A percentile compares a stretch with the other conserved stretches of the same genome.
Evolutionary conservation across 192 early-diverging fungal species (phyloP).

Genomic region (Helicostylum pulchrum): DNA sequence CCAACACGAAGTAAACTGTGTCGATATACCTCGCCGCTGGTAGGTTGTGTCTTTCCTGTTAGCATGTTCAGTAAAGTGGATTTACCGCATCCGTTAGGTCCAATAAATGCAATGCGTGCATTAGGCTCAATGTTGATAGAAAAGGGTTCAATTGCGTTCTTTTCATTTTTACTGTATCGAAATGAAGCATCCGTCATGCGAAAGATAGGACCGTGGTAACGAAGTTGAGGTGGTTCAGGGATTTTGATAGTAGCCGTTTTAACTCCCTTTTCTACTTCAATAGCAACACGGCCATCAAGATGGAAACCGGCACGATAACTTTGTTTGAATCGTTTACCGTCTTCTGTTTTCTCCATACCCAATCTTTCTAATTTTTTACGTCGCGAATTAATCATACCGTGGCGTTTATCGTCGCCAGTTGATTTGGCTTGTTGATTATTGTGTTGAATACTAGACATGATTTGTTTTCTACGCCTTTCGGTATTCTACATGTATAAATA

Average conservation of each 20-base stretch:
- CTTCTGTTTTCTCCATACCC: slow-evolving; percentile 63
- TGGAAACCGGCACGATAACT: slow-evolving; percentile 58
- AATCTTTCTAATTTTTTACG: slow-evolving; percentile 73
- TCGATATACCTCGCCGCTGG: slow-evolving; percentile 57
- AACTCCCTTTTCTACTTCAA: slow-evolving; percentile 58
- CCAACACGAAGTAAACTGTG: slow-evolving; percentile 69
- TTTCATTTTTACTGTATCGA: slow-evolving; percentile 26
- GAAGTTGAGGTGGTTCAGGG: slow-evolving; percentile 64
- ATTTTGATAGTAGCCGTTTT: slow-evolving; percentile 59
- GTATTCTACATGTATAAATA: slow-evolving; percentile 30
- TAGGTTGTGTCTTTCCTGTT: slow-evolving; percentile 57
- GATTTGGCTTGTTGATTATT: slow-evolving; percentile 67
- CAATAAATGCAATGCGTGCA: slow-evolving; percentile 72
- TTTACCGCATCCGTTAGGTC: slow-evolving; percentile 80
- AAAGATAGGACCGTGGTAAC: slow-evolving; percentile 64
- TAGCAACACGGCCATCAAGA: slow-evolving; percentile 44
- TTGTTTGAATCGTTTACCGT: slow-evolving; percentile 68
- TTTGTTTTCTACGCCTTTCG: slow-evolving; percentile 70
- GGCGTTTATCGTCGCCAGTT: slow-evolving; percentile 80
- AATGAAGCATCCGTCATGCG: slow-evolving; percentile 59
- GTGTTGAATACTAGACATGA: slow-evolving; percentile 78
- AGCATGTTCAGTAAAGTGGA: slow-evolving; percentile 80
- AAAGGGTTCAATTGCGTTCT: slow-evolving; percentile 58
- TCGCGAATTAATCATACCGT: slow-evolving; percentile 69
- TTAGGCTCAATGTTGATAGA: slow-evolving; percentile 67